Evolutionary conservation across 352 stramenopile species (phyloP).

Genomic region (Globisporangium rhizosaccharum): DNA sequence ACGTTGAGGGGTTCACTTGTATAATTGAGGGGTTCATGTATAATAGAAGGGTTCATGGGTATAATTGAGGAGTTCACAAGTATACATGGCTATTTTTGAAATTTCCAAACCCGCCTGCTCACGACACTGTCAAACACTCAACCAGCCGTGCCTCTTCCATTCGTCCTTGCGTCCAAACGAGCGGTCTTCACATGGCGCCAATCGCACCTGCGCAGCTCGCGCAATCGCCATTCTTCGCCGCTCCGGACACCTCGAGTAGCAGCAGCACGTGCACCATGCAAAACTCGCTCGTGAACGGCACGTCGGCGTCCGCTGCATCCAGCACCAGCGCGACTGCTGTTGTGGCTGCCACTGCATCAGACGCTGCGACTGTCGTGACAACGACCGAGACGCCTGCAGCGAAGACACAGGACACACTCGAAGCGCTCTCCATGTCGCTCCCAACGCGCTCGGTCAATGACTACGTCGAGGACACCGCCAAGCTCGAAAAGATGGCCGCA

Average conservation of each 20-base stretch:
- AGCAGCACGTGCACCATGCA: constrained; percentile 20
- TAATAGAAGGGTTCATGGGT: no score
- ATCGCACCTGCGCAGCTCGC: constrained; percentile 22
- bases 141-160: background rate
- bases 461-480: constrained; percentile 66
- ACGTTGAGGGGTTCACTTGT: background rate
- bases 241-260: background rate
- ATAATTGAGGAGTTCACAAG: no score
- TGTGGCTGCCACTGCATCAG: background rate
- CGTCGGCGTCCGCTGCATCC: background rate
- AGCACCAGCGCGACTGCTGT: background rate
- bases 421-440: constrained; percentile 63
- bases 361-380: background rate
- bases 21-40: no score
- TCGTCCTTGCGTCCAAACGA: constrained; percentile 2
- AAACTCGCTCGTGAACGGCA: constrained; percentile 20
- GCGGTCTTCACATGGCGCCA: constrained; percentile 28
- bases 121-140: background rate
- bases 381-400: background rate
- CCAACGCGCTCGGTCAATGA: constrained; percentile 50
- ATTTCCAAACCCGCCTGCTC: background rate
- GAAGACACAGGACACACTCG: constrained; percentile 17
- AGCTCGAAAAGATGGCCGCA: constrained; percentile 91
- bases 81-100: background rate
- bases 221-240: constrained; percentile 8